Conservation (phyloP, 208 protist genomes). For the Balamuthia mandrillaris region DNA sequence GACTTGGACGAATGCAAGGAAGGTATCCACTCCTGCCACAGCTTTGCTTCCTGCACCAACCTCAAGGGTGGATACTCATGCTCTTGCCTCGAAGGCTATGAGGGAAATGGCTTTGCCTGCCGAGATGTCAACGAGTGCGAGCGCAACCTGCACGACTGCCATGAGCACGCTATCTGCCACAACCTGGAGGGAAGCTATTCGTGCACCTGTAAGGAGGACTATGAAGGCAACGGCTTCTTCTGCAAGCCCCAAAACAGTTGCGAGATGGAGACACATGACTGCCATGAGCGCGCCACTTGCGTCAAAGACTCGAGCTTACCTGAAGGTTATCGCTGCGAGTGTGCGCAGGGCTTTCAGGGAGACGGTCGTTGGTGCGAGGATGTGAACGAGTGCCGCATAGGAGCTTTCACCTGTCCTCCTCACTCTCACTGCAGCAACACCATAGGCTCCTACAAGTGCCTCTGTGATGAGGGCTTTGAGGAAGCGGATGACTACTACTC, state of each 20-base stretch:
- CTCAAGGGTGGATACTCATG: slow-evolving; percentile 22
- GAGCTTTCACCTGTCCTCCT: not conserved
- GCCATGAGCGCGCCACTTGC: not conserved
- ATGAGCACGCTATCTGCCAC: slow-evolving; percentile 12
- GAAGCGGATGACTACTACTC: slow-evolving; percentile 25
- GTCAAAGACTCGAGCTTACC: not conserved
- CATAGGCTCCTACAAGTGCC: slow-evolving; percentile 11
- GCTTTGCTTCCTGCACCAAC: slow-evolving; percentile 40
- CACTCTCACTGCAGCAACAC: slow-evolving; percentile 34
- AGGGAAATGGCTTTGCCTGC: slow-evolving; percentile 27
- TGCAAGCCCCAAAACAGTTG: slow-evolving; percentile 35
- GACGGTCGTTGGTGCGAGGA: slow-evolving; percentile 19
- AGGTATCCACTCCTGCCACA: slow-evolving; percentile 16
- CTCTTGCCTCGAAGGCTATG: slow-evolving; percentile 19
- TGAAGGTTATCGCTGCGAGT: slow-evolving; percentile 36
- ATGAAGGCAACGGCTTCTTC: slow-evolving; percentile 32
- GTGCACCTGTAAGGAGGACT: slow-evolving; percentile 22
- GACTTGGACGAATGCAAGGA: slow-evolving; percentile 45
- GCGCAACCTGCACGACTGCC: not conserved
- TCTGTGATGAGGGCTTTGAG: slow-evolving; percentile 30
- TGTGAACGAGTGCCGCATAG: slow-evolving; percentile 2
- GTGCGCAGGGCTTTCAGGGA: slow-evolving; percentile 13
- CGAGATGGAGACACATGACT: slow-evolving; percentile 32
- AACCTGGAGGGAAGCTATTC: slow-evolving; percentile 30
- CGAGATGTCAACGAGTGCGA: slow-evolving; percentile 41